Percentiles rank a stretch among this genome's conserved stretches.
phyloP scores from a whole-genome alignment of 768 basidiomycete species.

The Pleurotus pulmonarius region DNA sequence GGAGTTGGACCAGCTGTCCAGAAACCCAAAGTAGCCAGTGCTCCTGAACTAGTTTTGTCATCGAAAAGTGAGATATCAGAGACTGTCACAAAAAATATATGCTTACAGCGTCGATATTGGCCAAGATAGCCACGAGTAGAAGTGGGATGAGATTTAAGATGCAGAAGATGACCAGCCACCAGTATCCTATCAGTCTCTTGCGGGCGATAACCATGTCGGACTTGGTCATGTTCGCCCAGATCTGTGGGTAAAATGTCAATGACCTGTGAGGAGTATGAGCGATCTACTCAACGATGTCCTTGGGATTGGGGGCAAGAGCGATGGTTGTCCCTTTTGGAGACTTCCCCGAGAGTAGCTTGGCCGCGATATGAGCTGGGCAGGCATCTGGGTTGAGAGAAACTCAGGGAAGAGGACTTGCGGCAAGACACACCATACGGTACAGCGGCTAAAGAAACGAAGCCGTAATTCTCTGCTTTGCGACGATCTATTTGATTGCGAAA shows the following conservation, averaged over 20 bases:
- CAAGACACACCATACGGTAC: slow-evolving; percentile 56
- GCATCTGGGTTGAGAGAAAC: too few species aligned
- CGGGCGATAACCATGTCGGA: slow-evolving; percentile 45
- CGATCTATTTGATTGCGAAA: slow-evolving; percentile 55
- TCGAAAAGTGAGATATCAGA: background rate
- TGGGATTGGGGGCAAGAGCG: slow-evolving; percentile 62
- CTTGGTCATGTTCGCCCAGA: slow-evolving; percentile 76
- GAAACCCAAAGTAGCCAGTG: slow-evolving; percentile 55
- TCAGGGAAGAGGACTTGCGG: too few species aligned
- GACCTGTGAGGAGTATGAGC: background rate
- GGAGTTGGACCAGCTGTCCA: slow-evolving; percentile 53
- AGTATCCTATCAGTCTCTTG: slow-evolving; percentile 59
- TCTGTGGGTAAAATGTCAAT: slow-evolving; percentile 27
- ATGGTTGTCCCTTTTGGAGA: slow-evolving; percentile 62
- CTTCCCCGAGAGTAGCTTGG: slow-evolving; percentile 52
- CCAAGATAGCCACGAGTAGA: slow-evolving; percentile 73
- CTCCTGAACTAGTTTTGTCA: slow-evolving; percentile 35
- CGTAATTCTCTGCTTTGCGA: slow-evolving; percentile 67
- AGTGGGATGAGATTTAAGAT: slow-evolving; percentile 84
- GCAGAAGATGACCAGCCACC: slow-evolving; percentile 62
- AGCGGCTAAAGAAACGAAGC: slow-evolving; percentile 72
- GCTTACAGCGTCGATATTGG: slow-evolving; percentile 69
- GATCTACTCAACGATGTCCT: slow-evolving; percentile 32
- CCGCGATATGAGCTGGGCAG: slow-evolving; percentile 58
- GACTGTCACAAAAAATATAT: too few species aligned